Evolutionary conservation across 2,329 filamentous ascomycete species (phyloP).

Genomic region (Ophiocordyceps unilateralis): DNA sequence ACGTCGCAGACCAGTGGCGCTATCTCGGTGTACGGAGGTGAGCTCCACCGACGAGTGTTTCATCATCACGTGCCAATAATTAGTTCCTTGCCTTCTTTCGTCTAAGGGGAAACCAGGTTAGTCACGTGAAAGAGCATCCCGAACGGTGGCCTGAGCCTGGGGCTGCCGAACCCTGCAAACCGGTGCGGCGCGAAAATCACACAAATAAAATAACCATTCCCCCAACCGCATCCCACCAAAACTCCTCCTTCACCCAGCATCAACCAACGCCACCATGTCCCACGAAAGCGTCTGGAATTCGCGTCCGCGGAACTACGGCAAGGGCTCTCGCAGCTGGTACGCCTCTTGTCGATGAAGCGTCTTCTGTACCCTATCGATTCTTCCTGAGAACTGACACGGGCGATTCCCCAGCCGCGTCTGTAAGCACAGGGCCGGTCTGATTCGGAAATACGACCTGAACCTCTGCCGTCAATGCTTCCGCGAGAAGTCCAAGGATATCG

Average conservation of each 20-base stretch:
- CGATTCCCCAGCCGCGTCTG: conserved; percentile 37
- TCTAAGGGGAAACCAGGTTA: neutral
- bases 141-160: conserved; percentile 6
- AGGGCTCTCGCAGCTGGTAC: conserved; percentile 88
- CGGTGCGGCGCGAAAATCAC: conserved; percentile 18
- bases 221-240: conserved; percentile 15
- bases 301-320: conserved; percentile 91
- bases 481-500: conserved; percentile 56
- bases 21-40: neutral
- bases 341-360: conserved; percentile 12
- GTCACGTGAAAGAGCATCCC: neutral
- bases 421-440: conserved; percentile 96
- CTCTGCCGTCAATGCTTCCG: conserved; percentile 68
- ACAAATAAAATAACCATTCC: conserved; percentile 18
- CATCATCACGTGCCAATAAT: neutral
- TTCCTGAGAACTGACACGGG: neutral
- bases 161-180: conserved; percentile 20
- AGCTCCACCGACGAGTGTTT: neutral
- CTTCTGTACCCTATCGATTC: neutral
- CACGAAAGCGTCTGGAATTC: conserved; percentile 98
- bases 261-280: conserved; percentile 36
- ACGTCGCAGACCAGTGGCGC: neutral
- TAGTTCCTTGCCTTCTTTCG: no score
- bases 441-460: conserved; percentile 98
- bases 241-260: conserved; percentile 11